Conservation (phyloP, 257 asterid genomes). For the Scutellaria galericulata region DNA sequence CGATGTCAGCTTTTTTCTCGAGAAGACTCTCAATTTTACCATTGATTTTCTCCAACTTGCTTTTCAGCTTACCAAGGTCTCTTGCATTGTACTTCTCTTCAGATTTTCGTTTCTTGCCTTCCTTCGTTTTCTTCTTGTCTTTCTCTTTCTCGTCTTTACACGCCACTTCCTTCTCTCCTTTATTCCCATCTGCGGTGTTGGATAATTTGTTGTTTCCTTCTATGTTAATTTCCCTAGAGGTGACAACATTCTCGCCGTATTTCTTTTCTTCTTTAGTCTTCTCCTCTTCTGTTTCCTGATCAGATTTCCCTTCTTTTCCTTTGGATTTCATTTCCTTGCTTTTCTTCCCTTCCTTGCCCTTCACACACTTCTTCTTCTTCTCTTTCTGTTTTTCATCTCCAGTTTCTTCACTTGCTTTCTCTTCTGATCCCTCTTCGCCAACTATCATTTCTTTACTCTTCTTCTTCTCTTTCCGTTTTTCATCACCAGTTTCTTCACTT, state of each 20-base stretch:
- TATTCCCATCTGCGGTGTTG: conserved; percentile 32
- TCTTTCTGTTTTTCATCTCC: conserved; percentile 12
- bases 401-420: not conserved
- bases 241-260: conserved; percentile 13
- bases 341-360: conserved; percentile 41
- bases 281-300: conserved; percentile 30
- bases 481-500: conserved; percentile 10
- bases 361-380: conserved; percentile 29
- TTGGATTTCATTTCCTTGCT: conserved; percentile 23
- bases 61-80: conserved; percentile 55
- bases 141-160: conserved; percentile 40
- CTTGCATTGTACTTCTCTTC: conserved; percentile 48
- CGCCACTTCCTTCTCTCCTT: conserved; percentile 33
- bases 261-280: conserved; percentile 34
- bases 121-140: conserved; percentile 52
- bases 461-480: conserved; percentile 1
- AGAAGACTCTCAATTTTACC: conserved; percentile 52
- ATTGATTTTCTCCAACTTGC: conserved; percentile 58
- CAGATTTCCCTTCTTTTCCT: conserved; percentile 34
- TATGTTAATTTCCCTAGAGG: conserved; percentile 50
- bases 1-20: conserved; percentile 54
- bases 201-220: conserved; percentile 40
- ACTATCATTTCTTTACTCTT: not conserved
- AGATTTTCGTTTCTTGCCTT: conserved; percentile 56
- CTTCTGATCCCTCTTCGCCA: conserved; percentile 7